These are phyloP conservation scores for Boletus smithii DNA, from an alignment of 1,284 basidiomycete genomes.

Conservation along the genomic window DNA sequence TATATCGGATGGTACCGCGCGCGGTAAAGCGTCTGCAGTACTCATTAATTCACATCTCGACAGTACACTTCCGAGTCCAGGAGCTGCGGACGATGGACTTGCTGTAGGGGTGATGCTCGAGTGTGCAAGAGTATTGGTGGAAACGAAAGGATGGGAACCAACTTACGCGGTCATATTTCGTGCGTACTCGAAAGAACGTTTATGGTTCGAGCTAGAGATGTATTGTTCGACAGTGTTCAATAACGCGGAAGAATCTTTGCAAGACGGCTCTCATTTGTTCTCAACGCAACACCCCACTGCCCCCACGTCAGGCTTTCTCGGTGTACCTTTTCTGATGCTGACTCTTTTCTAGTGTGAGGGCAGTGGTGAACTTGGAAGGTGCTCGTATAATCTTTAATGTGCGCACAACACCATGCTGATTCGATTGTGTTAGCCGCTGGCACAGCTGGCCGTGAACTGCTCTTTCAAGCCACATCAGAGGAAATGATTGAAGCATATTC, in stretches of 20 bases:
- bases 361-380: constrained; percentile 92
- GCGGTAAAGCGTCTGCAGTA: constrained; percentile 77
- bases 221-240: constrained; percentile 73
- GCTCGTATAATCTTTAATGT: constrained; percentile 1
- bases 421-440: constrained; percentile 65
- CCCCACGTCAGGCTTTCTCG: constrained; percentile 51
- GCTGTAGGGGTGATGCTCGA: constrained; percentile 93
- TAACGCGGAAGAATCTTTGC: constrained; percentile 90
- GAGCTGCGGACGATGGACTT: constrained; percentile 87
- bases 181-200: constrained; percentile 38
- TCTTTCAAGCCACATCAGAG: constrained; percentile 94
- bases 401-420: constrained; percentile 5
- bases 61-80: constrained; percentile 75
- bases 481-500: constrained; percentile 94
- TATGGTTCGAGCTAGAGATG: not conserved
- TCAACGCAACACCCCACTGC: constrained; percentile 82
- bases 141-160: constrained; percentile 71
- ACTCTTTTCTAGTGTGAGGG: constrained; percentile 60
- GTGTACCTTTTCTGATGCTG: not conserved
- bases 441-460: constrained; percentile 80
- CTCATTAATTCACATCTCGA: constrained; percentile 92
- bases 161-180: constrained; percentile 83
- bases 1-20: constrained; percentile 76
- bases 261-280: constrained; percentile 92
- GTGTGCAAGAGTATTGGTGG: constrained; percentile 75